Base-by-base conservation (phyloP, 2,329 filamentous ascomycete species). In the Coniosporium tulheliwenetii region DNA sequence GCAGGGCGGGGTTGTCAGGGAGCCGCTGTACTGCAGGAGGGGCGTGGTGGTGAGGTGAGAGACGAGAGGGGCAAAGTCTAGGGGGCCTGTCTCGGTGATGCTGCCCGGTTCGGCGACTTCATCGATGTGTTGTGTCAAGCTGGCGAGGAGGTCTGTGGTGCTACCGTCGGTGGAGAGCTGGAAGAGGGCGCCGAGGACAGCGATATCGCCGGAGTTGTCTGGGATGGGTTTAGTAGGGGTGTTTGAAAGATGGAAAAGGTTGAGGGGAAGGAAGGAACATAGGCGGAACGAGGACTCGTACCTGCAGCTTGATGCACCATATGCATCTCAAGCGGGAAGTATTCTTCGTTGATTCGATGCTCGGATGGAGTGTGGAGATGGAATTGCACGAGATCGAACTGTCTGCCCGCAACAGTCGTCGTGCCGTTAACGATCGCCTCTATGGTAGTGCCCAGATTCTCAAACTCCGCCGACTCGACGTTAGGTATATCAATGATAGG, bases 1-100 rank as follows among this genome's bases (percentile, higher is more conserved):
- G 58, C 75, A 79, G 3, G 75, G 75, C 14, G 76, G 75, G 0
- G 74, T 78, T 34, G 75, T 79, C 37, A 79, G 61, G 13, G 71
- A 76, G 14, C 75, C 75, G 10, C 56, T 54, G 60, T 79, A 79
- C 43, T 64, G 62, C 49, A 63, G 66, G 41, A 71, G 55, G 4
- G 54, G 50, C 8, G 58, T 59, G 16, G 60, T 54, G 2, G 54
- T 40, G 37, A 71, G 51, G 33, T 59, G 52, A 8, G 47, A 37
- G 29, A 58, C 51, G 1, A 73, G 51, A 38, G 56, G 56, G 30
- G 50, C 48, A 57, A 71, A 69, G 52, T 63, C 54, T 8, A 74
- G 61, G 5, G 50, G 40, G 8, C 49, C 49, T 4, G 63, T 65
- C 39, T 51, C 44, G 8, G 56, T 56, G 10, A 47, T 26, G 19